These are phyloP conservation scores for Cladorrhinum sp. DNA, from an alignment of 2,329 filamentous ascomycete species.

Conservation along the genomic window DNA sequence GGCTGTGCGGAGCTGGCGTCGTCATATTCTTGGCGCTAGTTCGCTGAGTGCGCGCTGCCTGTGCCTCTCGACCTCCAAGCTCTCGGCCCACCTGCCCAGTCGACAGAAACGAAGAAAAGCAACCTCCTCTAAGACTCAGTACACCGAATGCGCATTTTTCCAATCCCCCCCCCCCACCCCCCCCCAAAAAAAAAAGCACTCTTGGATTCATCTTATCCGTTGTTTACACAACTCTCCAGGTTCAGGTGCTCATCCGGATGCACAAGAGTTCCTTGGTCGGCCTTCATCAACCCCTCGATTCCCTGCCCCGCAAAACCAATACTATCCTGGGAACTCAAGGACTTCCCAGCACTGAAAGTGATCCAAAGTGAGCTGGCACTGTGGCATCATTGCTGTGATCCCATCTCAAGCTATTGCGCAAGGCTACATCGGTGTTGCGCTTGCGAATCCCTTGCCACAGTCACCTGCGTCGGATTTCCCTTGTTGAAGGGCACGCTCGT, in stretches of 20 bases:
- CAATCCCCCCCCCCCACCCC: too few relatives aligned
- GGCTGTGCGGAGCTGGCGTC: conserved; percentile 12
- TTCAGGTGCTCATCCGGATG: neutral
- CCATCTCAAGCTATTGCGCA: neutral
- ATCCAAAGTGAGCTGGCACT: neutral
- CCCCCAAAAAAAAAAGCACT: too few relatives aligned
- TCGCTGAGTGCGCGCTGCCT: conserved; percentile 2
- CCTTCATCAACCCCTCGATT: conserved; percentile 10
- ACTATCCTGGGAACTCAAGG: neutral
- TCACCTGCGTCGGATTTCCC: conserved; percentile 3
- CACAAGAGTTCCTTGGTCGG: neutral
- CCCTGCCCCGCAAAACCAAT: neutral
- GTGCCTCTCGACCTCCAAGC: conserved; percentile 15
- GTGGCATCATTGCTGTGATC: neutral
- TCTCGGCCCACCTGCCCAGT: conserved; percentile 7
- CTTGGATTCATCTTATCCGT: neutral
- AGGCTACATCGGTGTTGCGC: conserved; percentile 1
- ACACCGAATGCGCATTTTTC: neutral
- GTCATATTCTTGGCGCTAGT: conserved; percentile 21
- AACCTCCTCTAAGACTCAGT: neutral
- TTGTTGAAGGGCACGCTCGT: neutral
- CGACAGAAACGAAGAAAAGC: conserved; percentile 8
- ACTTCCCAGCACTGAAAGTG: neutral
- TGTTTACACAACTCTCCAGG: neutral
- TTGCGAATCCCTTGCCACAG: conserved; percentile 2